phyloP scores from a whole-genome alignment of 2,329 filamentous ascomycete species.

The Arthrobotrys pseudoclavata region DNA sequence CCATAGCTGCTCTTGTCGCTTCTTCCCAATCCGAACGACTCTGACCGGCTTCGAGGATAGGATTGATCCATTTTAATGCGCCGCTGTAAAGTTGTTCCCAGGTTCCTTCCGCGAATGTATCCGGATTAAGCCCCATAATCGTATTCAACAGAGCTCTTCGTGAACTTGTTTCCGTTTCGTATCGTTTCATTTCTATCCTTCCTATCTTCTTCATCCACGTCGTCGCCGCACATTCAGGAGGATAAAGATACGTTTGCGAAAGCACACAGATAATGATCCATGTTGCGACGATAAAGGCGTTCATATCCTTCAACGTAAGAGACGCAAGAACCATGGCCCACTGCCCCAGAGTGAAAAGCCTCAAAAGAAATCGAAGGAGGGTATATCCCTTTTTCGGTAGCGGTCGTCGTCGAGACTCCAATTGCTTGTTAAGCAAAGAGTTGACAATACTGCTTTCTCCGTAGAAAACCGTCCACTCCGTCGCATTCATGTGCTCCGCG shows the following conservation, averaged over 20 bases:
- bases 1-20: constrained; percentile 39
- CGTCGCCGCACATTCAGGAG: constrained; percentile 24
- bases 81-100: constrained; percentile 47
- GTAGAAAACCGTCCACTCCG: constrained; percentile 52
- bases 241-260: constrained; percentile 28
- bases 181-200: constrained; percentile 44
- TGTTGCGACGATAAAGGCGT: constrained; percentile 40
- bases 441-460: constrained; percentile 53
- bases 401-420: constrained; percentile 28
- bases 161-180: constrained; percentile 38
- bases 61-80: constrained; percentile 50
- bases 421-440: constrained; percentile 49
- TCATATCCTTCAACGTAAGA: constrained; percentile 35
- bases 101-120: constrained; percentile 39
- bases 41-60: constrained; percentile 36
- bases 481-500: constrained; percentile 53
- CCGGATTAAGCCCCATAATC: constrained; percentile 48
- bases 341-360: constrained; percentile 32
- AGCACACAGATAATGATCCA: constrained; percentile 52
- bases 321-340: constrained; percentile 50
- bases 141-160: constrained; percentile 39
- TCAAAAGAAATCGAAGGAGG: constrained; percentile 23
- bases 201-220: constrained; percentile 47
- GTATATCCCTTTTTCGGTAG: constrained; percentile 16
- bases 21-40: constrained; percentile 46